Conservation (phyloP, 768 basidiomycete genomes). For the Mycena venus region DNA sequence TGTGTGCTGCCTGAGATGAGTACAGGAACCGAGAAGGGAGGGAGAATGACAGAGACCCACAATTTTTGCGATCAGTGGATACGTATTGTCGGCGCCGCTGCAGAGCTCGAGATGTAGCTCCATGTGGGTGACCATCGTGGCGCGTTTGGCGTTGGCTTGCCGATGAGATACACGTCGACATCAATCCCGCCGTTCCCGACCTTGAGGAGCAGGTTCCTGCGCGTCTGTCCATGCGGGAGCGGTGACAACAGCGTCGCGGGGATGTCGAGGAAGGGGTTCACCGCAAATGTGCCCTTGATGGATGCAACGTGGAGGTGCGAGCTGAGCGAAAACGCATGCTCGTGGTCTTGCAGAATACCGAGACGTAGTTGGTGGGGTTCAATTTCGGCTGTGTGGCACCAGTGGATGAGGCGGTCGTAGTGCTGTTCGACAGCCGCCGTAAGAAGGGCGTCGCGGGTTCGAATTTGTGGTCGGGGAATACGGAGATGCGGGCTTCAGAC, state of each 20-base stretch:
- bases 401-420: not conserved
- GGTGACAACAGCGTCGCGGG: slow-evolving; percentile 53
- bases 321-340: slow-evolving; percentile 36
- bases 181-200: slow-evolving; percentile 57
- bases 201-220: slow-evolving; percentile 56
- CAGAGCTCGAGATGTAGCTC: slow-evolving; percentile 48
- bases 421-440: slow-evolving; percentile 4
- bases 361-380: slow-evolving; percentile 49
- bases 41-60: slow-evolving; percentile 46
- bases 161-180: slow-evolving; percentile 56
- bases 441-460: slow-evolving; percentile 4
- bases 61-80: slow-evolving; percentile 54
- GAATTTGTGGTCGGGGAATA: slow-evolving; percentile 29
- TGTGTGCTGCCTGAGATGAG: slow-evolving; percentile 46
- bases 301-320: slow-evolving; percentile 32
- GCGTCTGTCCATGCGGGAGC: slow-evolving; percentile 39
- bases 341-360: slow-evolving; percentile 46
- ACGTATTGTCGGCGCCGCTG: slow-evolving; percentile 39
- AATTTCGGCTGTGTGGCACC: slow-evolving; percentile 4
- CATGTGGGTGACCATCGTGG: slow-evolving; percentile 37
- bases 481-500: slow-evolving; percentile 18
- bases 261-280: slow-evolving; percentile 57
- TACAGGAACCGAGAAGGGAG: not conserved
- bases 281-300: slow-evolving; percentile 52
- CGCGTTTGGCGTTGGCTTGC: slow-evolving; percentile 25